Conservation (phyloP, 176 grass and related monocot species). For the Chloris gayana region DNA sequence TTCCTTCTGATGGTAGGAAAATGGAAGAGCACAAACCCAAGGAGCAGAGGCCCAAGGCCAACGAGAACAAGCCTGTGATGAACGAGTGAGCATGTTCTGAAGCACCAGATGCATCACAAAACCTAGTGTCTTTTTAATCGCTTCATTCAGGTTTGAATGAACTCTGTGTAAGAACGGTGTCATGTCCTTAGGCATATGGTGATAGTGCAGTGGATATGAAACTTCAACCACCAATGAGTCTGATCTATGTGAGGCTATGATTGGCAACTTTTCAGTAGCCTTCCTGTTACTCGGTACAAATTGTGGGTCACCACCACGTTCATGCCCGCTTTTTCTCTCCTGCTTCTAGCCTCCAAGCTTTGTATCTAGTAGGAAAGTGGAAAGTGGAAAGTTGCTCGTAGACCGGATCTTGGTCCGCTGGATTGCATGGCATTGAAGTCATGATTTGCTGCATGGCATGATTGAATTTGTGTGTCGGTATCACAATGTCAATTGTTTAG, state of each 20-base stretch:
- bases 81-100: conserved; percentile 49
- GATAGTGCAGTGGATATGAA: conserved; percentile 19
- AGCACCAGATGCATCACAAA: background rate
- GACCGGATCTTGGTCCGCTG: background rate
- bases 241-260: conserved; percentile 31
- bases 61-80: conserved; percentile 81
- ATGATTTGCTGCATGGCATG: background rate
- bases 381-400: conserved; percentile 11
- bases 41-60: conserved; percentile 78
- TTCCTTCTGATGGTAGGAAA: conserved; percentile 39
- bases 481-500: background rate
- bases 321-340: conserved; percentile 17
- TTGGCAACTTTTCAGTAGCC: conserved; percentile 35
- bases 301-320: conserved; percentile 41
- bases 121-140: background rate
- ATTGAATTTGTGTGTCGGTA: background rate
- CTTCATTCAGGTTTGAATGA: conserved; percentile 18
- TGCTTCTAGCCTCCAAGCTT: conserved; percentile 17
- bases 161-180: background rate
- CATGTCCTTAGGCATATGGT: conserved; percentile 5
- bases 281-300: conserved; percentile 27
- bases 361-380: conserved; percentile 8
- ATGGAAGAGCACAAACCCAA: conserved; percentile 72
- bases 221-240: conserved; percentile 23
- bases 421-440: conserved; percentile 5